Conservation (phyloP, 2,329 filamentous ascomycete genomes). For the Botryotinia narcissicola region DNA sequence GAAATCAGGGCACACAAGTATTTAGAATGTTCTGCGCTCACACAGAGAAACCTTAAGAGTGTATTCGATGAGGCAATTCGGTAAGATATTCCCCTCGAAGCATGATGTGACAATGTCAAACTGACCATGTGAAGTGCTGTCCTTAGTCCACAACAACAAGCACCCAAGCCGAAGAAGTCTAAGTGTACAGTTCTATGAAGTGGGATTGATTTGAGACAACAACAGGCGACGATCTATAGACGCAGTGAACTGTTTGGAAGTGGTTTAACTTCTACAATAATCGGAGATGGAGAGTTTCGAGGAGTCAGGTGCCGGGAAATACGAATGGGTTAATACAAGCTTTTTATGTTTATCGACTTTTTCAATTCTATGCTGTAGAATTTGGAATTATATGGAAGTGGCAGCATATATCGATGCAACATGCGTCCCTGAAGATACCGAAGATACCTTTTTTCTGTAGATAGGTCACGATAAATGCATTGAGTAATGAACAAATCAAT, state of each 20-base stretch:
- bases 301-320: conserved; percentile 12
- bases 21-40: conserved; percentile 94
- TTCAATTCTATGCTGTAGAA: conserved; percentile 20
- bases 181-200: conserved; percentile 67
- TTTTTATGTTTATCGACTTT: conserved; percentile 15
- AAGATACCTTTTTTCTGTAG: conserved; percentile 32
- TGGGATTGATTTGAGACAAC: neutral
- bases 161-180: conserved; percentile 58
- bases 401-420: conserved; percentile 10
- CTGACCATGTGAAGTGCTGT: conserved; percentile 55
- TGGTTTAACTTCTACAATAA: neutral
- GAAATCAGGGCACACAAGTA: conserved; percentile 97
- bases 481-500: conserved; percentile 23
- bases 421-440: conserved; percentile 19
- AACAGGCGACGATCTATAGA: neutral
- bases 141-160: conserved; percentile 62
- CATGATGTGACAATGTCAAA: neutral
- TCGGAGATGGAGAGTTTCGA: neutral
- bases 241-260: neutral
- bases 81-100: conserved; percentile 54
- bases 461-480: conserved; percentile 27
- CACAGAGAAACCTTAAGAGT: conserved; percentile 94
- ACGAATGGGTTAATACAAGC: conserved; percentile 17
- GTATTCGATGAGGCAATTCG: conserved; percentile 98
- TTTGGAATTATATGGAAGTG: conserved; percentile 12